Evolutionary conservation across 2,329 filamentous ascomycete genomes (phyloP).

Genomic region (Colletotrichum noveboracense): DNA sequence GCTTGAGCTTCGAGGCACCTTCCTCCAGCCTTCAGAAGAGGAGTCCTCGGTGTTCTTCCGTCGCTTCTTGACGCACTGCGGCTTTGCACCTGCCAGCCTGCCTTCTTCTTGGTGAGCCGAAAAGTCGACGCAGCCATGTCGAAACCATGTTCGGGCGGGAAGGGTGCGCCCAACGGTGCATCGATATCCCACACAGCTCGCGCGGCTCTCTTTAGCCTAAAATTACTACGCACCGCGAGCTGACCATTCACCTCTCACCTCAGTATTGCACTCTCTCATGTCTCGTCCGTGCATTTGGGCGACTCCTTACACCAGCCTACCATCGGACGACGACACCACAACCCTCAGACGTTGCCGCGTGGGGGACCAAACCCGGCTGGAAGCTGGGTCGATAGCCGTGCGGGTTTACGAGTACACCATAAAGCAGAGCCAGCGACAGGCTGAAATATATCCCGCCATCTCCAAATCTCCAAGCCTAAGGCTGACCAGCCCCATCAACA

Average conservation of each 20-base stretch:
- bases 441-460: not conserved
- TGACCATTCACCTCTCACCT: not conserved
- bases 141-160: not conserved
- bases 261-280: not conserved
- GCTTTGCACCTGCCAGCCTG: not conserved
- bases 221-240: not conserved
- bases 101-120: not conserved
- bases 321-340: slow-evolving; percentile 9
- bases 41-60: slow-evolving; percentile 10
- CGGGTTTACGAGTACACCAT: not conserved
- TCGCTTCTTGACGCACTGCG: not conserved
- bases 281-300: not conserved
- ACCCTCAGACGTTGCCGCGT: slow-evolving; percentile 13
- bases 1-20: not conserved
- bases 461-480: slow-evolving; percentile 11
- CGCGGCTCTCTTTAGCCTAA: slow-evolving; percentile 16
- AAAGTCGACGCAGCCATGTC: not conserved
- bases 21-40: not conserved
- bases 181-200: not conserved
- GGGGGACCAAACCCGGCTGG: slow-evolving; percentile 1
- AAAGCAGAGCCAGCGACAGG: not conserved
- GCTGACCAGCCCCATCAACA: slow-evolving; percentile 10
- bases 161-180: not conserved
- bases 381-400: not conserved
- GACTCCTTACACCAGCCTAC: not conserved